These are phyloP conservation scores for Malus sylvestris DNA, from an alignment of 306 rosid species.

Conservation along the genomic window DNA sequence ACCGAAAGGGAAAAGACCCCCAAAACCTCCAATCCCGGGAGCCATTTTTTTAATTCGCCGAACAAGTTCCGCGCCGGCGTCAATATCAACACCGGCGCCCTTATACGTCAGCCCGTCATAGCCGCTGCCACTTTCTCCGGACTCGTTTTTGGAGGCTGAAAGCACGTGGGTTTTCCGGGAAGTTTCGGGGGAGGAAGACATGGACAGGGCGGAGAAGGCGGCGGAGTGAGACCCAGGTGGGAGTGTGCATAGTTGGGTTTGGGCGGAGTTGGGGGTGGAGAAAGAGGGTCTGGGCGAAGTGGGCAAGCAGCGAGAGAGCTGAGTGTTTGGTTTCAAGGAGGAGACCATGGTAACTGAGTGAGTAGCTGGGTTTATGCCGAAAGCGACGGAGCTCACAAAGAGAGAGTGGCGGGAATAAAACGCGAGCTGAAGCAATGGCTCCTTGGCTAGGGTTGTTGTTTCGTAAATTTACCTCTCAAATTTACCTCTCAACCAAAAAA, in stretches of 20 bases:
- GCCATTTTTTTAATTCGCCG: conserved; percentile 83
- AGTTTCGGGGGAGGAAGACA: neutral
- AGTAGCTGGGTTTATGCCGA: neutral
- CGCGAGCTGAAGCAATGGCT: neutral
- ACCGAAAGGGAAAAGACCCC: conserved; percentile 88
- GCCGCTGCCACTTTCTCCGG: neutral
- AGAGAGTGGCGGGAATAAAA: conserved; percentile 12
- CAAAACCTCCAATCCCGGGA: conserved; percentile 91
- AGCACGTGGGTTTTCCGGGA: neutral
- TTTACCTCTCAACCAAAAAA: too few relatives aligned
- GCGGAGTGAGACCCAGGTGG: neutral
- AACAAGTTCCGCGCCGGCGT: conserved; percentile 92
- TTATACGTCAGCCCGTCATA: conserved; percentile 55
- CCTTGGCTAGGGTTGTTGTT: neutral
- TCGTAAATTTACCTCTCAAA: neutral
- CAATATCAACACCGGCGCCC: conserved; percentile 90
- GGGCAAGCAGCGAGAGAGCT: conserved; percentile 8
- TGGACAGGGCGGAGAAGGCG: conserved; percentile 6
- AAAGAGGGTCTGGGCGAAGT: neutral
- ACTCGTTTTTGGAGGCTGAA: conserved; percentile 19
- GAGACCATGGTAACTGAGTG: conserved; percentile 4
- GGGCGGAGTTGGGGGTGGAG: neutral
- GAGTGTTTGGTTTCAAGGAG: conserved; percentile 16
- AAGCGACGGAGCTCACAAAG: neutral
- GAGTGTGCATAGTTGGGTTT: neutral